Conservation (phyloP, 169 alveolate genomes). For the Eimeria acervulina region DNA sequence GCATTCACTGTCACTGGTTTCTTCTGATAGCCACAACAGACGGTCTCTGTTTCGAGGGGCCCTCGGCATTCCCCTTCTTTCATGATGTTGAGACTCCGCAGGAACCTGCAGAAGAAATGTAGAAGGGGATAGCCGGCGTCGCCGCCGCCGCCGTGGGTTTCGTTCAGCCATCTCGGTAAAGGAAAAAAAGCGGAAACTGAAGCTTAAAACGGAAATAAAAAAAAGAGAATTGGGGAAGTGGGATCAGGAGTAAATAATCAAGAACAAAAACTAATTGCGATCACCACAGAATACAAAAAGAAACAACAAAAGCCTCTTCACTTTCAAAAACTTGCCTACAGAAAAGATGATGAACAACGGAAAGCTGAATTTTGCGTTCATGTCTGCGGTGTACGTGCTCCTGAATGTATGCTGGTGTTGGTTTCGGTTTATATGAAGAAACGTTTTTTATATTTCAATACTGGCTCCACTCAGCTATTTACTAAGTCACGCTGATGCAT, state of each 20-base stretch:
- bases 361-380: not conserved
- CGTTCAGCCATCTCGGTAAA: not conserved
- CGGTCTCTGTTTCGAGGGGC: slow-evolving; percentile 19
- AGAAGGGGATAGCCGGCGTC: slow-evolving; percentile 45
- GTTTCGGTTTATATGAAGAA: not conserved
- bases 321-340: not conserved
- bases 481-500: not conserved
- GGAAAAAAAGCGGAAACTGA: not conserved
- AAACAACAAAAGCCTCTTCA: not conserved
- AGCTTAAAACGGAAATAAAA: not conserved
- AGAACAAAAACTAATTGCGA: not conserved
- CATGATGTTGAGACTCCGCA: not conserved
- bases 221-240: not conserved
- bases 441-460: not conserved
- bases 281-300: not conserved
- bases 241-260: not conserved
- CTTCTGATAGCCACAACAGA: slow-evolving; percentile 3
- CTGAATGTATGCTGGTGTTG: not conserved
- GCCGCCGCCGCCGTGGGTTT: not conserved
- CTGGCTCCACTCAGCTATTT: not conserved
- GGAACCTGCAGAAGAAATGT: not conserved
- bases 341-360: not conserved
- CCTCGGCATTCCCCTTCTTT: not conserved
- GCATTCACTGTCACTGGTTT: not conserved
- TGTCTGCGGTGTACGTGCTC: slow-evolving; percentile 17